Evolutionary conservation across 371 early-diverging fungal genomes (phyloP).

Genomic region (Rhizopus sp.): DNA sequence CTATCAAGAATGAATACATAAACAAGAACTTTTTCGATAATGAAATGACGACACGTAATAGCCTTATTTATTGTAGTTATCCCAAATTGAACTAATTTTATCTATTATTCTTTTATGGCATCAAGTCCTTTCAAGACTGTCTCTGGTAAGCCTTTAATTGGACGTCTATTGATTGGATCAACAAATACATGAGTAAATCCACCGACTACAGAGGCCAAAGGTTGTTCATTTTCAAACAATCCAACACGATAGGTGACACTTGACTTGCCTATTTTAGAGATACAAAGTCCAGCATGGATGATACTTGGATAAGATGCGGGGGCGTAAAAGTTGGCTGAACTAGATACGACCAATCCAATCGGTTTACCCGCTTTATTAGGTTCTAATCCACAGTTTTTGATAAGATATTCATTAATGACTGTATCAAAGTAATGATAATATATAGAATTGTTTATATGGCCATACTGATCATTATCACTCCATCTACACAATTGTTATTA

Average conservation of each 20-base stretch:
- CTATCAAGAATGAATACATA: too few species aligned
- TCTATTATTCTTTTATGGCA: background rate
- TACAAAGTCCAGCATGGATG: constrained; percentile 54
- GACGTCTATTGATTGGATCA: constrained; percentile 35
- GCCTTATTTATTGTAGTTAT: too few species aligned
- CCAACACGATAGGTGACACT: constrained; percentile 64
- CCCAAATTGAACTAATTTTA: background rate
- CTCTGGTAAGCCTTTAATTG: constrained; percentile 32
- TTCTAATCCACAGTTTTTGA: constrained; percentile 49
- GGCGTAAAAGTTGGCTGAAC: constrained; percentile 49
- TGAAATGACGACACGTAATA: too few species aligned
- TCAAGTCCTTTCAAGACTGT: constrained; percentile 26
- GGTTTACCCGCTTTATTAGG: constrained; percentile 36
- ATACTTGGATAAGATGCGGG: constrained; percentile 58
- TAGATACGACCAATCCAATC: constrained; percentile 59
- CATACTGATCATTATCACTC: constrained; percentile 66
- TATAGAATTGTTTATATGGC: constrained; percentile 65
- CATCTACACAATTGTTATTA: constrained; percentile 30
- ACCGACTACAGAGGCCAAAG: constrained; percentile 43
- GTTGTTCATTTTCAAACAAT: constrained; percentile 51
- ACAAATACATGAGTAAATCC: constrained; percentile 55
- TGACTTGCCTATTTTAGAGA: constrained; percentile 57
- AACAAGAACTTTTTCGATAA: too few species aligned
- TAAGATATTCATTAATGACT: constrained; percentile 59
- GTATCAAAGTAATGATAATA: constrained; percentile 66